Conservation (phyloP, 2,329 filamentous ascomycete species). For the Aspergillus fijiensis region DNA sequence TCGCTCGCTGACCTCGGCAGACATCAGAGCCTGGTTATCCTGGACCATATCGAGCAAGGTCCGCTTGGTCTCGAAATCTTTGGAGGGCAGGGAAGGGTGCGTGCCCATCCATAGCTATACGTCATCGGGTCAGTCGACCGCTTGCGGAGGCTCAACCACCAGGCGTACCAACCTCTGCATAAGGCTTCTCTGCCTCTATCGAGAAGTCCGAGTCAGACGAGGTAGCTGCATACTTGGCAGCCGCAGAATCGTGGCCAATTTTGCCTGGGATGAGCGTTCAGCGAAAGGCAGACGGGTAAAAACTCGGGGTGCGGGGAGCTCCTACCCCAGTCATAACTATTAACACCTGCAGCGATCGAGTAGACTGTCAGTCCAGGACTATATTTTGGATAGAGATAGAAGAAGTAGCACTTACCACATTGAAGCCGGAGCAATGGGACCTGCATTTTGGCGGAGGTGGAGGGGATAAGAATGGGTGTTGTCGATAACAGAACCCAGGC, state of each 20-base stretch:
- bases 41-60: conserved; percentile 83
- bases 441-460: conserved; percentile 54
- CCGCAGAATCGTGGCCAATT: conserved; percentile 80
- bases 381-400: neutral
- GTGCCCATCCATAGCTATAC: conserved; percentile 96
- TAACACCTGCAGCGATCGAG: conserved; percentile 64
- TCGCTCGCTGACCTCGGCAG: conserved; percentile 66
- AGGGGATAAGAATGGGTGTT: neutral
- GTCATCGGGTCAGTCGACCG: conserved; percentile 12
- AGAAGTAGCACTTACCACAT: conserved; percentile 48
- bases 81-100: conserved; percentile 92
- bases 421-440: conserved; percentile 78
- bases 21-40: conserved; percentile 82
- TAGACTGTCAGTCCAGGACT: conserved; percentile 1
- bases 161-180: conserved; percentile 69
- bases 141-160: neutral
- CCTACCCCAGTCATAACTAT: conserved; percentile 95
- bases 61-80: conserved; percentile 78
- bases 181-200: conserved; percentile 84
- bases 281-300: conserved; percentile 11
- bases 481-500: neutral
- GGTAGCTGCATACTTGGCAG: conserved; percentile 83
- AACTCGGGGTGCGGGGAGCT: conserved; percentile 1
- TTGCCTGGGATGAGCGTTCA: conserved; percentile 61
- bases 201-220: conserved; percentile 72